Percentiles rank a stretch among this genome's conserved stretches.
Evolutionary conservation across 1,284 basidiomycete species (phyloP).

Genomic region (Phellinidium pouzarii): DNA sequence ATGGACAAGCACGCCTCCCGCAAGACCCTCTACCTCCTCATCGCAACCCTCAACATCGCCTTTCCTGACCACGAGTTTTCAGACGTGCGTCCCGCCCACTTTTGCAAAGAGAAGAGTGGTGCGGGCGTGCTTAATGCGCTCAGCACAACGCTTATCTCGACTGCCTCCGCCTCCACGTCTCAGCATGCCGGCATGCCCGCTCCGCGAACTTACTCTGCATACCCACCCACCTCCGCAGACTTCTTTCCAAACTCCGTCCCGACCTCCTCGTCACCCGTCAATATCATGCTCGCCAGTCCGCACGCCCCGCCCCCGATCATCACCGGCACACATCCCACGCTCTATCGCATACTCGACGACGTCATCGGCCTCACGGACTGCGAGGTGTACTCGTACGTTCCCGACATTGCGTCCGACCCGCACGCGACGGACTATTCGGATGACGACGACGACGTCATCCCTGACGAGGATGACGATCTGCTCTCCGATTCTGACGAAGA

Average conservation of each 20-base stretch:
- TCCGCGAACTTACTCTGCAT: constrained; percentile 74
- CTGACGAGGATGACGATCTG: constrained; percentile 54
- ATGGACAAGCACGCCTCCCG: constrained; percentile 71
- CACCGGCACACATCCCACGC: constrained; percentile 64
- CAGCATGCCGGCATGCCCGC: constrained; percentile 56
- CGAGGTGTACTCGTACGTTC: constrained; percentile 93
- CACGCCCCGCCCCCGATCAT: constrained; percentile 50
- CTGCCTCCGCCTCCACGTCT: neutral
- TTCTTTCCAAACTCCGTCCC: constrained; percentile 69
- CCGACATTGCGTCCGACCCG: constrained; percentile 92
- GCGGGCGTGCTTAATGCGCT: constrained; percentile 75
- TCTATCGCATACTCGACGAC: constrained; percentile 85
- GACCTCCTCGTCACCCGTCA: constrained; percentile 60
- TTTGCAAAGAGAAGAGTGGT: constrained; percentile 77
- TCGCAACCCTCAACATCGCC: constrained; percentile 93
- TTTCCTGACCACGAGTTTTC: constrained; percentile 98
- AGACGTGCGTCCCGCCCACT: constrained; percentile 86
- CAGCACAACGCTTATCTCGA: constrained; percentile 61
- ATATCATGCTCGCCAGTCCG: constrained; percentile 52
- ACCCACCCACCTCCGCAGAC: constrained; percentile 65
- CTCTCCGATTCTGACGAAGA: constrained; percentile 53
- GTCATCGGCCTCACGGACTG: constrained; percentile 88
- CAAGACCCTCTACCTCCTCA: constrained; percentile 90
- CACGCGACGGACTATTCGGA: constrained; percentile 81
- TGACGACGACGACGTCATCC: constrained; percentile 59